A percentile compares a stretch with the other conserved stretches of the same genome.
Evolutionary conservation across 768 basidiomycete species (phyloP).

Genomic region (Neoboletus brunneissimus): DNA sequence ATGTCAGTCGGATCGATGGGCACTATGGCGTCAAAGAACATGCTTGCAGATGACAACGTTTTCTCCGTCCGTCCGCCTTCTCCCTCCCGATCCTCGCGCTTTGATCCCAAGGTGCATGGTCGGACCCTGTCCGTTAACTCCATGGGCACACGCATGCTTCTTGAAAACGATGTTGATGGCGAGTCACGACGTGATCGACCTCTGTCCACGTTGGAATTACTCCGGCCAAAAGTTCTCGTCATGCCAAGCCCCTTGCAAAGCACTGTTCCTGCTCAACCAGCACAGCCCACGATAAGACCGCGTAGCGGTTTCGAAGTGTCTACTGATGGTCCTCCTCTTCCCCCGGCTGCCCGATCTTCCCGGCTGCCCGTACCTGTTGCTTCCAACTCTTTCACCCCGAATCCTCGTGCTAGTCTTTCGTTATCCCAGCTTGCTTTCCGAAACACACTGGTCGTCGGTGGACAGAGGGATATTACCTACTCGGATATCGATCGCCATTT

Average conservation of each 20-base stretch:
- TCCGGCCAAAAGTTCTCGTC: constrained; percentile 88
- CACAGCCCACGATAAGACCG: constrained; percentile 33
- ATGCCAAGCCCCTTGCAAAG: constrained; percentile 89
- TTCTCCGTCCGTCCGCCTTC: constrained; percentile 68
- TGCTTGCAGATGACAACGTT: constrained; percentile 51
- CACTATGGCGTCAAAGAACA: constrained; percentile 32
- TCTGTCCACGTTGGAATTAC: constrained; percentile 72
- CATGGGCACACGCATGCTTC: constrained; percentile 59
- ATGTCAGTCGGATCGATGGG: constrained; percentile 48
- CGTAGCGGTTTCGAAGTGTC: constrained; percentile 63
- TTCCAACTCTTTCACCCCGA: constrained; percentile 75
- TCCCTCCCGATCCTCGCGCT: constrained; percentile 60
- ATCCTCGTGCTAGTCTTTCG: constrained; percentile 69
- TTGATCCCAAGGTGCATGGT: constrained; percentile 76
- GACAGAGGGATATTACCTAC: constrained; percentile 60
- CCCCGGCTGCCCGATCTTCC: constrained; percentile 64
- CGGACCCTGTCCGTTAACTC: constrained; percentile 66
- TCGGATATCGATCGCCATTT: constrained; percentile 57
- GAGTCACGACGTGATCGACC: constrained; percentile 47
- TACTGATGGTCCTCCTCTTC: constrained; percentile 66
- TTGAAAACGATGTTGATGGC: constrained; percentile 49
- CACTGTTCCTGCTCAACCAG: constrained; percentile 32
- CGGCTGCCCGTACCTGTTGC: constrained; percentile 42
- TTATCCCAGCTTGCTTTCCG: constrained; percentile 85
- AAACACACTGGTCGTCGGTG: constrained; percentile 70